Evolutionary conservation across 768 basidiomycete genomes (phyloP).

Genomic region (Pulveroboletus ravenelii): DNA sequence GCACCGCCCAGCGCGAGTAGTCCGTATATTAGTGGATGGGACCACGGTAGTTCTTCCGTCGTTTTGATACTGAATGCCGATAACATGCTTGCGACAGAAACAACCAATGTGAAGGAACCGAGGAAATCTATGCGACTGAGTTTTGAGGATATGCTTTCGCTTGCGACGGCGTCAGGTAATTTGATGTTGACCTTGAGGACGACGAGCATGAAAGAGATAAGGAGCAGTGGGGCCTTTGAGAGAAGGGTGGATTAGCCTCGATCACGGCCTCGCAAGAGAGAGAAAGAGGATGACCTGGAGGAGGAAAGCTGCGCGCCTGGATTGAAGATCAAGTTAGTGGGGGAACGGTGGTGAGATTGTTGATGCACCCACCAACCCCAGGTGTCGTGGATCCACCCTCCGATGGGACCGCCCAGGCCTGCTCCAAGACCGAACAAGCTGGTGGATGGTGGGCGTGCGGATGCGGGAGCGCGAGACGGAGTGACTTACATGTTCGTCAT

Average conservation of each 20-base stretch:
- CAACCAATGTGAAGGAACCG: constrained; percentile 77
- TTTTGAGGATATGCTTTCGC: constrained; percentile 56
- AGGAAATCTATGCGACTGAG: constrained; percentile 78
- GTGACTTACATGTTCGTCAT: constrained; percentile 74
- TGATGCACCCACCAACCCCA: constrained; percentile 69
- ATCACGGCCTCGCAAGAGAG: neutral
- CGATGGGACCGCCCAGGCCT: constrained; percentile 73
- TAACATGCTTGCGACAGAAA: constrained; percentile 63
- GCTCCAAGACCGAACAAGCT: constrained; percentile 84
- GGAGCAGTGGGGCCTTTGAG: constrained; percentile 66
- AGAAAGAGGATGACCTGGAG: constrained; percentile 55
- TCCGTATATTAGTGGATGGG: constrained; percentile 64
- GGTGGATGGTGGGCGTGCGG: constrained; percentile 12
- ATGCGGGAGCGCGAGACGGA: neutral
- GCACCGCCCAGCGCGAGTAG: constrained; percentile 56
- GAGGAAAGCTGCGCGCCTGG: constrained; percentile 81
- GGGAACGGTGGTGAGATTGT: neutral
- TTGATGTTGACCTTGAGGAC: constrained; percentile 73
- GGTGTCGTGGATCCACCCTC: constrained; percentile 80
- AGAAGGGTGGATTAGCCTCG: constrained; percentile 11
- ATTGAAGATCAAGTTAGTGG: constrained; percentile 14
- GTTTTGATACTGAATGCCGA: constrained; percentile 75
- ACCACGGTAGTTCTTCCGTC: constrained; percentile 75
- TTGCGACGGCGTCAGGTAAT: constrained; percentile 62
- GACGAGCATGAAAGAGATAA: constrained; percentile 67